phyloP scores from a whole-genome alignment of 768 basidiomycete species.

The Kwoniella shandongensis region DNA sequence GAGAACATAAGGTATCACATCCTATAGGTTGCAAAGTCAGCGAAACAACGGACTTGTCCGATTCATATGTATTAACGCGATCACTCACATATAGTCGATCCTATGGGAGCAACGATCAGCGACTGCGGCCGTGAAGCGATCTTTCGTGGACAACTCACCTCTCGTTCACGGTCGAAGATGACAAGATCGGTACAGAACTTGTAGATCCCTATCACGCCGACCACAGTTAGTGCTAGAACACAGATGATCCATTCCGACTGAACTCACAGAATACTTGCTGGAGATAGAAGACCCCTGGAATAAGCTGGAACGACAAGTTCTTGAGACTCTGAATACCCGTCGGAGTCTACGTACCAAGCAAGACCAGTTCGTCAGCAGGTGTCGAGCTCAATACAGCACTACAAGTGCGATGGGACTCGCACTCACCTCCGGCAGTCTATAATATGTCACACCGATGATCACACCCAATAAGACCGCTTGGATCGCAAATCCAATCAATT shows the following conservation, averaged over 20 bases:
- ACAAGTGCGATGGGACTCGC: too few relatives aligned
- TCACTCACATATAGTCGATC: conserved; percentile 44
- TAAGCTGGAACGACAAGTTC: conserved; percentile 48
- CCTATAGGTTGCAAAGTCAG: conserved; percentile 22
- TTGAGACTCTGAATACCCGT: conserved; percentile 55
- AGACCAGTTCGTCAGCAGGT: not conserved
- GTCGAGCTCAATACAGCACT: not conserved
- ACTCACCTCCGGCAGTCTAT: conserved; percentile 51
- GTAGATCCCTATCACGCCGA: conserved; percentile 50
- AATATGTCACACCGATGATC: conserved; percentile 56
- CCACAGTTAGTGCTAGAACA: conserved; percentile 17
- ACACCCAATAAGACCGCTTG: conserved; percentile 43
- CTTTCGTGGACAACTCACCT: conserved; percentile 48
- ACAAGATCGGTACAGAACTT: conserved; percentile 54
- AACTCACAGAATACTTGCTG: conserved; percentile 39
- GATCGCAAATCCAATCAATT: conserved; percentile 29
- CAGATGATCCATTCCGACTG: not conserved
- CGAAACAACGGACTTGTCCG: not conserved
- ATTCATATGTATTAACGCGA: too few relatives aligned
- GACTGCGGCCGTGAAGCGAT: too few relatives aligned
- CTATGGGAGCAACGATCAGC: conserved; percentile 20
- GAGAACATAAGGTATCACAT: conserved; percentile 55
- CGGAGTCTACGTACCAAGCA: conserved; percentile 35
- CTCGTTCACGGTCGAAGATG: conserved; percentile 59
- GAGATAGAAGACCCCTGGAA: conserved; percentile 52